Evolutionary conservation across 1,139 yeast species (phyloP).

Genomic region (Schwanniomyces etchellsii): DNA sequence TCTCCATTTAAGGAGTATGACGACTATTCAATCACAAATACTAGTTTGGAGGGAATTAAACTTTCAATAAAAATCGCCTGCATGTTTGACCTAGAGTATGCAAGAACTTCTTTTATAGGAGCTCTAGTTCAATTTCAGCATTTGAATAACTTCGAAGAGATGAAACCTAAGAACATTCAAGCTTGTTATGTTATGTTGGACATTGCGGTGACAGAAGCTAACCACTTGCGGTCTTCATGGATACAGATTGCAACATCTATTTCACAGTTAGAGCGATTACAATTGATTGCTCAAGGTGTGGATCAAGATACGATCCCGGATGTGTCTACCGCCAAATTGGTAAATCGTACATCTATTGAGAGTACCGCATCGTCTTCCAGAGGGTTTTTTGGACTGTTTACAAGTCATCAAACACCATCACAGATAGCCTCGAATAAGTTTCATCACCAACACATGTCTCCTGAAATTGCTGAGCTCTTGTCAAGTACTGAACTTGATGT

Average conservation of each 20-base stretch:
- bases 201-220: constrained; percentile 75
- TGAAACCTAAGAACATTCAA: constrained; percentile 72
- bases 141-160: constrained; percentile 71
- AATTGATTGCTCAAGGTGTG: constrained; percentile 82
- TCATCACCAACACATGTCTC: constrained; percentile 39
- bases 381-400: constrained; percentile 45
- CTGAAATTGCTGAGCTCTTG: constrained; percentile 43
- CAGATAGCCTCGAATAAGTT: constrained; percentile 39
- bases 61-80: constrained; percentile 80
- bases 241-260: constrained; percentile 72
- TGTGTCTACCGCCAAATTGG: constrained; percentile 67
- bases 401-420: constrained; percentile 29
- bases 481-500: constrained; percentile 76
- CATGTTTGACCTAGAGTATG: constrained; percentile 76
- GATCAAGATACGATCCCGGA: constrained; percentile 85
- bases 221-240: constrained; percentile 71
- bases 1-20: constrained; percentile 90
- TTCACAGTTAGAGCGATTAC: constrained; percentile 88
- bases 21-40: constrained; percentile 64
- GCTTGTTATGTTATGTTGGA: constrained; percentile 75
- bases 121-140: constrained; percentile 87
- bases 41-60: constrained; percentile 81
- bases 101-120: constrained; percentile 83
- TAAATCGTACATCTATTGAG: constrained; percentile 54
- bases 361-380: constrained; percentile 32